Percentiles rank a stretch among this genome's conserved stretches.
These are phyloP conservation scores for Platanthera zijinensis DNA, from an alignment of 106 monocot species.

Conservation along the genomic window DNA sequence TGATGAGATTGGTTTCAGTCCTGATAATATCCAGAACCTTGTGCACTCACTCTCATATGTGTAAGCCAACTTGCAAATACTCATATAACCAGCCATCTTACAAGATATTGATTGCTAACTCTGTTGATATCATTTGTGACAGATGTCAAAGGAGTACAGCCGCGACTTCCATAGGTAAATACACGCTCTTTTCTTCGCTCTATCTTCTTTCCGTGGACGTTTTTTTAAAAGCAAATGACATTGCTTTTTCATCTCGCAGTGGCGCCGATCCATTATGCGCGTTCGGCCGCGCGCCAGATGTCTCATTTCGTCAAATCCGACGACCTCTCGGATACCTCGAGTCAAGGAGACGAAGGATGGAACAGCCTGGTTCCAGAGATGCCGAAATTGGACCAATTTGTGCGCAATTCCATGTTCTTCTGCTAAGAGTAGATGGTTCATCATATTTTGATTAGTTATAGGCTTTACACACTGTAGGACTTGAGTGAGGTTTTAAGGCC, in stretches of 20 bases:
- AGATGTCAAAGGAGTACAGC: slow-evolving; percentile 76
- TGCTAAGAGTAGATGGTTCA: slow-evolving; percentile 23
- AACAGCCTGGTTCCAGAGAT: slow-evolving; percentile 31
- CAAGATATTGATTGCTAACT: neutral
- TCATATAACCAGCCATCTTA: neutral
- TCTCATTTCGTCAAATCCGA: slow-evolving; percentile 62
- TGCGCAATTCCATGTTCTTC: slow-evolving; percentile 69
- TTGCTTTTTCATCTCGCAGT: slow-evolving; percentile 26
- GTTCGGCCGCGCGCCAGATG: slow-evolving; percentile 66
- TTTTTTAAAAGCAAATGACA: neutral
- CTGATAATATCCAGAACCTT: slow-evolving; percentile 61
- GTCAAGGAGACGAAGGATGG: slow-evolving; percentile 15
- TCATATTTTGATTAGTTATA: neutral
- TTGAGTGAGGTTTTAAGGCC: neutral
- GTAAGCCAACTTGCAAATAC: slow-evolving; percentile 25
- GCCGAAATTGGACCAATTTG: slow-evolving; percentile 50
- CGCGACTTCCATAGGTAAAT: slow-evolving; percentile 59
- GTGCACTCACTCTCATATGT: slow-evolving; percentile 78
- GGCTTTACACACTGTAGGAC: neutral
- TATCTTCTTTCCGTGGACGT: neutral
- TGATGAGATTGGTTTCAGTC: slow-evolving; percentile 69
- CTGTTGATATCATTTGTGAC: slow-evolving; percentile 1
- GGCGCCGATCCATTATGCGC: slow-evolving; percentile 76
- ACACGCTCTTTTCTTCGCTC: neutral
- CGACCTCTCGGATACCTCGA: slow-evolving; percentile 45